Conservation (phyloP, 2,329 filamentous ascomycete genomes). For the Penicillium sp. region DNA sequence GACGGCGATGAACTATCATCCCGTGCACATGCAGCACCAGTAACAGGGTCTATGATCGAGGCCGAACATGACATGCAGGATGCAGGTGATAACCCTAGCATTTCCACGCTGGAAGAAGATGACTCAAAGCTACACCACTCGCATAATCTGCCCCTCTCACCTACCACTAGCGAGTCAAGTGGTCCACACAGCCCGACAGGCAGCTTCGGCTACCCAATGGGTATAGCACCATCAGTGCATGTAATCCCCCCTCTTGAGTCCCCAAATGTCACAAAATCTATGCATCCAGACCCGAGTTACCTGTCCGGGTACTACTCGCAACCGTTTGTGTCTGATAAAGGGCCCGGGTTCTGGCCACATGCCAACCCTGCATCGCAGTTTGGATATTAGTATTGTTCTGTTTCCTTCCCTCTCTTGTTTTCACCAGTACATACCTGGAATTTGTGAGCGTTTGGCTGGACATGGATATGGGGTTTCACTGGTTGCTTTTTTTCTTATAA, state of each 20-base stretch:
- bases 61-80: conserved; percentile 6
- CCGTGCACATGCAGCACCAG: conserved; percentile 9
- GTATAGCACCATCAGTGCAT: conserved; percentile 11
- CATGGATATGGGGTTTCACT: not conserved
- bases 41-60: not conserved
- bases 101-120: conserved; percentile 8
- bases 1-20: conserved; percentile 10
- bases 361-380: conserved; percentile 14
- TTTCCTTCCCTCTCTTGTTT: not conserved
- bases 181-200: conserved; percentile 21
- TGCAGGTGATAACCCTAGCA: not conserved
- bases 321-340: conserved; percentile 14
- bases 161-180: conserved; percentile 25
- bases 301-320: conserved; percentile 19
- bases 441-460: conserved; percentile 5
- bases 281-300: conserved; percentile 13
- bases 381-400: conserved; percentile 17
- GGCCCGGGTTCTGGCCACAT: conserved; percentile 20
- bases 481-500: not conserved
- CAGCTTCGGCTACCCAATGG: conserved; percentile 14
- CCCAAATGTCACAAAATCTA: conserved; percentile 7
- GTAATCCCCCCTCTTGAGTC: conserved; percentile 14
- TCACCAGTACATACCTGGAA: not conserved
- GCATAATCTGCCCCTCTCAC: conserved; percentile 18
- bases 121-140: conserved; percentile 1